Conservation (phyloP, 257 asterid species). For the Solanum bulbocastanum region DNA sequence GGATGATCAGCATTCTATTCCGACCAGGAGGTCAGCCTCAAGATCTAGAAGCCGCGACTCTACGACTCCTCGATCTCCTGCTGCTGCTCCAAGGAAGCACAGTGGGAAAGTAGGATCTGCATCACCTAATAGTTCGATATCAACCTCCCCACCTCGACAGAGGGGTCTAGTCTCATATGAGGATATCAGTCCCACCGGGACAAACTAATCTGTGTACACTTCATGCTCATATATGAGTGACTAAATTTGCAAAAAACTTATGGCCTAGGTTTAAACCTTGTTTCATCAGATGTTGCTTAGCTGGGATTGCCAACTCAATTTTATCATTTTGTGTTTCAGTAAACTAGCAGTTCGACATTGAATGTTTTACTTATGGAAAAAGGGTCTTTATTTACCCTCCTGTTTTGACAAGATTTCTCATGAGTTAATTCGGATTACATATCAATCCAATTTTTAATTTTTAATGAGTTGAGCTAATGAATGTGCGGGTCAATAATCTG, state of each 20-base stretch:
- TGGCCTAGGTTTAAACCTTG: background rate
- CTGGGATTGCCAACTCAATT: background rate
- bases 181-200: slow-evolving; percentile 58
- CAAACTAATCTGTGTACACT: slow-evolving; percentile 14
- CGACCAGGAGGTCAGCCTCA: slow-evolving; percentile 32
- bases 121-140: slow-evolving; percentile 29
- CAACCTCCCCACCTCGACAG: slow-evolving; percentile 50
- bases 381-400: background rate
- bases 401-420: no score
- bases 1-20: slow-evolving; percentile 16
- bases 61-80: slow-evolving; percentile 43
- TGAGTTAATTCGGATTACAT: no score
- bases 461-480: no score
- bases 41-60: slow-evolving; percentile 45
- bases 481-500: no score
- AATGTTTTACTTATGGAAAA: background rate
- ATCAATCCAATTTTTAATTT: no score
- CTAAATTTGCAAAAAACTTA: background rate
- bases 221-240: background rate
- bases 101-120: slow-evolving; percentile 16
- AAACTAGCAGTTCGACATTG: background rate
- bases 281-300: background rate
- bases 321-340: background rate
- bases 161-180: slow-evolving; percentile 77
- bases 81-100: slow-evolving; percentile 31